Conservation (phyloP, 768 basidiomycete genomes). For the Lyophyllum shimeji region DNA sequence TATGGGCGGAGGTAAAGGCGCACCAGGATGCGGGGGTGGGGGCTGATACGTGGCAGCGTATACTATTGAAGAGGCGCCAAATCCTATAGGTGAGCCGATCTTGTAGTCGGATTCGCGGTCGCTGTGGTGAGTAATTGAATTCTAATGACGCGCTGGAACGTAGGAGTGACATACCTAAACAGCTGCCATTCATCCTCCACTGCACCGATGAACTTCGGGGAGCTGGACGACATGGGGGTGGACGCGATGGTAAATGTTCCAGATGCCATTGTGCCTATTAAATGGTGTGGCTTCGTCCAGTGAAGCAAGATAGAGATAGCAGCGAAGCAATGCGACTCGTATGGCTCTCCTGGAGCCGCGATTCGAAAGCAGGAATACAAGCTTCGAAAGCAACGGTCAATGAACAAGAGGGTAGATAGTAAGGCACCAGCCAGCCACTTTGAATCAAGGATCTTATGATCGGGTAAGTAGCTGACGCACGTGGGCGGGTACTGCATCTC, state of each 20-base stretch:
- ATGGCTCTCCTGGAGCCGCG: slow-evolving; percentile 4
- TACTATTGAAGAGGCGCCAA: slow-evolving; percentile 90
- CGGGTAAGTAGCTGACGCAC: no score
- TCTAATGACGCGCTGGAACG: not conserved
- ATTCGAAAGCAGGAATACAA: not conserved
- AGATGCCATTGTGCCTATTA: slow-evolving; percentile 16
- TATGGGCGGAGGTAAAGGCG: slow-evolving; percentile 31
- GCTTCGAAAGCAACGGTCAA: not conserved
- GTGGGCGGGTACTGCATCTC: no score
- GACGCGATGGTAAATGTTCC: slow-evolving; percentile 1
- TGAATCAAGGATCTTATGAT: not conserved
- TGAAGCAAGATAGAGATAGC: not conserved
- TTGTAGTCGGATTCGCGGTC: slow-evolving; percentile 72
- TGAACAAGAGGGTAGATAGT: not conserved
- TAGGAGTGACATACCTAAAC: slow-evolving; percentile 53
- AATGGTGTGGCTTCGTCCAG: slow-evolving; percentile 3
- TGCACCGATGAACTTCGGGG: slow-evolving; percentile 64
- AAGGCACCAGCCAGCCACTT: not conserved
- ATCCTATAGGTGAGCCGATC: slow-evolving; percentile 79
- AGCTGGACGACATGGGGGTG: slow-evolving; percentile 9
- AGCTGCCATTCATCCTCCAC: slow-evolving; percentile 84
- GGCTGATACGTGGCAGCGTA: slow-evolving; percentile 71
- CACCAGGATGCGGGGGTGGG: slow-evolving; percentile 7
- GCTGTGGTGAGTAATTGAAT: slow-evolving; percentile 35
- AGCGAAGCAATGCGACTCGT: not conserved